Evolutionary conservation across 495 filamentous ascomycete genomes (phyloP), one percentile per base, ranked within the genome.

Genomic region (Penicillium longicatenatum): DNA sequence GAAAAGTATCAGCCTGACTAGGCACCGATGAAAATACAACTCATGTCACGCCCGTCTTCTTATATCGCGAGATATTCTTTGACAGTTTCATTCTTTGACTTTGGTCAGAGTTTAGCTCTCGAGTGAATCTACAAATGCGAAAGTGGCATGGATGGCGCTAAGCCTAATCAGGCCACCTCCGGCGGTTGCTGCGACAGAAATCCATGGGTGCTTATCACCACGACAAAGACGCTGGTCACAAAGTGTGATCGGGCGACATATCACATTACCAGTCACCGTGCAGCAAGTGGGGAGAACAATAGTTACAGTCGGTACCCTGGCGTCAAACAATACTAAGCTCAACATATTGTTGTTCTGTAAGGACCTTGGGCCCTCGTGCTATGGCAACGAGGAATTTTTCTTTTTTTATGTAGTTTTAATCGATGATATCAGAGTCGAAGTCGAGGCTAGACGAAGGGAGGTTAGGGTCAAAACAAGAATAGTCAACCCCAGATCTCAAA

Each of bases 171-270:
- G 45, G 45, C 11, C 20, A 20, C n/a, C 17, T 4, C 45, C 10
- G 10, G 26, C 22, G 47, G 30, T 35, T 35, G 47, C 47, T 31
- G 14, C 14, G 47, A 51, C 30, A 8, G 8, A n/a, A n/a, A 50
- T 43, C 33, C 22, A 41, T 31, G 16, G 29, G 19, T 47, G 22
- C 24, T 46, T 39, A 39, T 39, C 37, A 46, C 22, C 9, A 16
- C 20, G 20, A 48, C 24, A 48, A 48, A 48, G 31, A 42, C 17
- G 39, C 12, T 3, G 12, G 30, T 37, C 30, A 54, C 55, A 47
- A 47, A 16, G 24, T 33, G 50, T 59, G 55, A 69, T 65, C 45
- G 60, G 55, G 33, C 53, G 26, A 39, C 20, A 52, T 19, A 11
- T 58, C 55, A 58, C 37, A 53, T 19, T 33, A 20, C n/a, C 33